phyloP scores from a whole-genome alignment of 306 rosid genomes.

The Vigna mungo region DNA sequence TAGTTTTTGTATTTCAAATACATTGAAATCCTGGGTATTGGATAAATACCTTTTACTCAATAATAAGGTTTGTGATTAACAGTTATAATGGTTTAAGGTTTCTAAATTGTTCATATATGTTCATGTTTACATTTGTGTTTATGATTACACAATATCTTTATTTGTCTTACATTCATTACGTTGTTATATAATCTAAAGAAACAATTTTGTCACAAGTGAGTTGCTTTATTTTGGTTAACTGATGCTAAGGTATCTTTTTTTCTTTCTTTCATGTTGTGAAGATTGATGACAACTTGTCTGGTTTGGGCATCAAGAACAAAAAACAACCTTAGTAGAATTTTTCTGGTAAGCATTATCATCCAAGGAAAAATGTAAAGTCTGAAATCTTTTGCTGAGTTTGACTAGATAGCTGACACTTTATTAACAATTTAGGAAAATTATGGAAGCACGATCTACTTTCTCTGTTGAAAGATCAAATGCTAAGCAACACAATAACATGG shows the following conservation, averaged over 20 bases:
- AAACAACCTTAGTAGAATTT: constrained; percentile 44
- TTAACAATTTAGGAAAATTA: constrained; percentile 55
- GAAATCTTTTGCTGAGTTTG: constrained; percentile 31
- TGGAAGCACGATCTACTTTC: constrained; percentile 84
- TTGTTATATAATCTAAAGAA: constrained; percentile 39
- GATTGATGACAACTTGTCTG: constrained; percentile 63
- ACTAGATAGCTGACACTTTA: constrained; percentile 44
- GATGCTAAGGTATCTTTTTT: constrained; percentile 24
- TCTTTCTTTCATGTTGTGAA: constrained; percentile 41
- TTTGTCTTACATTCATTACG: constrained; percentile 25
- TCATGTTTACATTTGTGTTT: constrained; percentile 25
- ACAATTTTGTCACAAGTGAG: constrained; percentile 26
- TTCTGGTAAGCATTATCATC: constrained; percentile 54
- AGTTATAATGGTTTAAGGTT: constrained; percentile 19
- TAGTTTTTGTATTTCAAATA: constrained; percentile 6
- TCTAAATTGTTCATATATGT: constrained; percentile 22
- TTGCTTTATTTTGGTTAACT: constrained; percentile 44
- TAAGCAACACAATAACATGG: constrained; percentile 68
- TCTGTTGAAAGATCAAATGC: constrained; percentile 70
- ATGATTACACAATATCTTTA: constrained; percentile 21
- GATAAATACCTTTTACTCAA: constrained; percentile 13
- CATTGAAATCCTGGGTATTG: constrained; percentile 21
- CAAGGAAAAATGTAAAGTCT: constrained; percentile 25
- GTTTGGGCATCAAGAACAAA: constrained; percentile 50
- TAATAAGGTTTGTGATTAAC: constrained; percentile 32